A percentile compares a stretch with the other conserved stretches of the same genome.
phyloP scores from a whole-genome alignment of 1,284 basidiomycete genomes.

The Leccinum pseudoinsigne region DNA sequence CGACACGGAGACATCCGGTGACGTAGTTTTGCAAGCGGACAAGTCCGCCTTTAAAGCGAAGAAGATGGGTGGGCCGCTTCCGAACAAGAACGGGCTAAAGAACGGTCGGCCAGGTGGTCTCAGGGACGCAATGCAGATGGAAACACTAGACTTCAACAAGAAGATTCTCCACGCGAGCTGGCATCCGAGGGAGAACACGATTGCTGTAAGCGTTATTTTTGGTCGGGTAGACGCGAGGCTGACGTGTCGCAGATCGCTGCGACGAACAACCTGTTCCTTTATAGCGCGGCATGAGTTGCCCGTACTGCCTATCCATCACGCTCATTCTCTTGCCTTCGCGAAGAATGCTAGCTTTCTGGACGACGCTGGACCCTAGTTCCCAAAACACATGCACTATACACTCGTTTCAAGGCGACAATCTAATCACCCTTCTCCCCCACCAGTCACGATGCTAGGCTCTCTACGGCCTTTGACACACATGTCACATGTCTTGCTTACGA shows the following conservation, averaged over 20 bases:
- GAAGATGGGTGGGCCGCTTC: slow-evolving; percentile 88
- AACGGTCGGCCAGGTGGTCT: slow-evolving; percentile 69
- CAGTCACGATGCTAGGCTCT: slow-evolving; percentile 22
- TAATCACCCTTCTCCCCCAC: slow-evolving; percentile 23
- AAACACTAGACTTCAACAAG: slow-evolving; percentile 97
- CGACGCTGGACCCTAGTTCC: slow-evolving; percentile 12
- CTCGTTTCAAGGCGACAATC: slow-evolving; percentile 30
- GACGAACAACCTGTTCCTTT: slow-evolving; percentile 91
- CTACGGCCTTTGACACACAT: slow-evolving; percentile 15
- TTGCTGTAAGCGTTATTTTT: slow-evolving; percentile 67
- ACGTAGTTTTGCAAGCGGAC: slow-evolving; percentile 96
- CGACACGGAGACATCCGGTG: slow-evolving; percentile 87
- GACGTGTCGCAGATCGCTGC: slow-evolving; percentile 73
- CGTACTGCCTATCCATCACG: slow-evolving; percentile 3
- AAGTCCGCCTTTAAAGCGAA: slow-evolving; percentile 99
- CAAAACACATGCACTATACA: slow-evolving; percentile 18
- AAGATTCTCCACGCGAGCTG: slow-evolving; percentile 98
- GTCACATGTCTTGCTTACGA: slow-evolving; percentile 33
- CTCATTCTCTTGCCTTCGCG: slow-evolving; percentile 2
- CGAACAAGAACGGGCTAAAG: slow-evolving; percentile 67
- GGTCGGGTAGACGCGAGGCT: slow-evolving; percentile 1
- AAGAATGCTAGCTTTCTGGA: slow-evolving; percentile 16
- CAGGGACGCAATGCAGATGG: slow-evolving; percentile 86
- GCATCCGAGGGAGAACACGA: slow-evolving; percentile 97
- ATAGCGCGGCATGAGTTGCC: slow-evolving; percentile 71